Percentiles rank a stretch among this genome's conserved stretches.
Evolutionary conservation across 2,329 filamentous ascomycete species (phyloP).

Genomic region (Diaporthe destruens): DNA sequence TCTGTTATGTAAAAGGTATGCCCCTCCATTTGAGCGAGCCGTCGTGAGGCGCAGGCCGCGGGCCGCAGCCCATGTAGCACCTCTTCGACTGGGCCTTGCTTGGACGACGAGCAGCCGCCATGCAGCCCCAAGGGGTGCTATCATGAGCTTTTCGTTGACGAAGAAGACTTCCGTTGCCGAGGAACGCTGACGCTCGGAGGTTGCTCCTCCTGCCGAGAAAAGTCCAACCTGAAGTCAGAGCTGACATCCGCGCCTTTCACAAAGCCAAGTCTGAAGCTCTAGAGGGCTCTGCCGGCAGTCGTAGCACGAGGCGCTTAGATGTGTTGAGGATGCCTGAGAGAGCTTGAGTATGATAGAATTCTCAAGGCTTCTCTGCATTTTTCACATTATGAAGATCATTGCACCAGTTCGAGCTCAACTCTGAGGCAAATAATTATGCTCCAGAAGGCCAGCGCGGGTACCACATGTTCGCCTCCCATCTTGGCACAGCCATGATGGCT

Average conservation of each 20-base stretch:
- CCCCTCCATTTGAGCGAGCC: neutral
- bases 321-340: neutral
- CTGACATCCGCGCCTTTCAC: neutral
- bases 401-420: neutral
- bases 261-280: neutral
- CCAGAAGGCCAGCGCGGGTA: neutral
- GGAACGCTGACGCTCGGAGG: slow-evolving; percentile 17
- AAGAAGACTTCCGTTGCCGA: neutral
- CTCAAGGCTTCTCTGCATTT: neutral
- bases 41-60: slow-evolving; percentile 25
- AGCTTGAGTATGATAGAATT: neutral
- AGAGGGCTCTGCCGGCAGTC: neutral
- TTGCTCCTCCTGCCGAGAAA: neutral
- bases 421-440: neutral
- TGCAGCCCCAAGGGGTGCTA: neutral
- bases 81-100: neutral
- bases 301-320: neutral
- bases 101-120: slow-evolving; percentile 3
- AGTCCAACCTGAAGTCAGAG: neutral
- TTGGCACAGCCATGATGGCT: slow-evolving; percentile 10
- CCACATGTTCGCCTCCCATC: slow-evolving; percentile 17
- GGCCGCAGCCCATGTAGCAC: neutral
- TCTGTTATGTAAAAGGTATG: slow-evolving; percentile 17
- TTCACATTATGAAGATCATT: neutral
- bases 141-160: slow-evolving; percentile 27